Conservation (phyloP, 345 rosid species). For the Pistacia atlantica region DNA sequence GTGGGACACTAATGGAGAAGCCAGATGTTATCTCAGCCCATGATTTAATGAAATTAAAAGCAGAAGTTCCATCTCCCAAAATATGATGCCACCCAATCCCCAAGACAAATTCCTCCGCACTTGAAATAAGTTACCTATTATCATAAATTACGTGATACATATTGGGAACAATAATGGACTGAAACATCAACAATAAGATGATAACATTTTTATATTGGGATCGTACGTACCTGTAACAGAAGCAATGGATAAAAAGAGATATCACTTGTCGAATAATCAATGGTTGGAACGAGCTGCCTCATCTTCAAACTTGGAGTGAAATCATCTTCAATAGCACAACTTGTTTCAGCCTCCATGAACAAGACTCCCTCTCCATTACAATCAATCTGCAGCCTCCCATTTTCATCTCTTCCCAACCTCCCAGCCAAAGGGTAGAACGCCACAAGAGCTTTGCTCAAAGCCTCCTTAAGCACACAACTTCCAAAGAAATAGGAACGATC, state of each 20-base stretch:
- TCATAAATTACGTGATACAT: no score
- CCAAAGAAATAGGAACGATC: no score
- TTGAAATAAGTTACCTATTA: conserved; percentile 28
- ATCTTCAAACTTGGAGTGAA: conserved; percentile 19
- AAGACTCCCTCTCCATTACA: conserved; percentile 36
- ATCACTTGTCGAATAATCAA: conserved; percentile 22
- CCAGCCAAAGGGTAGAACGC: no score
- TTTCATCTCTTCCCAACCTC: conserved; percentile 11
- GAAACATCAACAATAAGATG: no score
- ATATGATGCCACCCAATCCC: conserved; percentile 23
- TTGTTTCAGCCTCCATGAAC: conserved; percentile 37
- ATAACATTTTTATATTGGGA: no score
- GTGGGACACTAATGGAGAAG: conserved; percentile 2
- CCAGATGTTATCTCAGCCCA: conserved; percentile 35
- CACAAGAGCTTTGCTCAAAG: no score
- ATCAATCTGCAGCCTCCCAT: conserved; percentile 29
- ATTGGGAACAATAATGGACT: no score
- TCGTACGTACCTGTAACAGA: neutral
- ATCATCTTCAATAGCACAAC: conserved; percentile 16
- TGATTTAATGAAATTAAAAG: conserved; percentile 22
- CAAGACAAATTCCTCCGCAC: conserved; percentile 36
- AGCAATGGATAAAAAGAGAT: conserved; percentile 32
- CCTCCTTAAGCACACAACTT: no score
- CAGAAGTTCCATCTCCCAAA: conserved; percentile 20
- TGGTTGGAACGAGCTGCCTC: conserved; percentile 21